A percentile compares a stretch with the other conserved stretches of the same genome.
Conservation (phyloP, 2,329 filamentous ascomycete species). For the Sodiomyces alkalinus region DNA sequence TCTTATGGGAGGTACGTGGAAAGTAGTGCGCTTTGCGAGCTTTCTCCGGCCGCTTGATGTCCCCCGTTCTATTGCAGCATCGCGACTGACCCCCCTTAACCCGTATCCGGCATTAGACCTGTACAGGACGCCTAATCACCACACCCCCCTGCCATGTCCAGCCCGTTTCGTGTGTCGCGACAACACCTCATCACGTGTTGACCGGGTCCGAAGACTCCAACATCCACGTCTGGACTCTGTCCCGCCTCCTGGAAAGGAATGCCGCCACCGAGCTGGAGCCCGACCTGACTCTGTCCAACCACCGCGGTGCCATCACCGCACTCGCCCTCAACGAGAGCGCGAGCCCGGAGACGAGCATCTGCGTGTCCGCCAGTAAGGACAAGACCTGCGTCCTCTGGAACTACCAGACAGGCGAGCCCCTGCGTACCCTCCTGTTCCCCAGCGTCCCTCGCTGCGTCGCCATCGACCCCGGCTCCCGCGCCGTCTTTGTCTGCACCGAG, state of each 20-base stretch:
- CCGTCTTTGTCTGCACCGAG: slow-evolving; percentile 66
- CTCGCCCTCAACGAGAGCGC: slow-evolving; percentile 48
- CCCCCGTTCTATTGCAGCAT: slow-evolving; percentile 4
- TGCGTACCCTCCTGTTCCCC: slow-evolving; percentile 72
- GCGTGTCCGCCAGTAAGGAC: slow-evolving; percentile 70
- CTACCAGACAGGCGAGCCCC: slow-evolving; percentile 58
- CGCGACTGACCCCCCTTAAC: no score
- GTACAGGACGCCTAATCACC: slow-evolving; percentile 60
- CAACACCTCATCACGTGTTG: slow-evolving; percentile 57
- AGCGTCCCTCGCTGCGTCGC: slow-evolving; percentile 55
- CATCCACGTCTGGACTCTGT: slow-evolving; percentile 80
- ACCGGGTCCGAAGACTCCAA: slow-evolving; percentile 77
- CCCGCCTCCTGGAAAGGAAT: slow-evolving; percentile 50
- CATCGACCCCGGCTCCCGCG: slow-evolving; percentile 72
- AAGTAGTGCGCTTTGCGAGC: no score
- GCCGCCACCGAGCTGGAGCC: slow-evolving; percentile 48
- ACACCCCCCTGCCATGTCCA: slow-evolving; percentile 70
- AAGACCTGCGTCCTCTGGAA: slow-evolving; percentile 90
- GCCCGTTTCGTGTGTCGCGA: slow-evolving; percentile 59
- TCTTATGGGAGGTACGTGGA: slow-evolving; percentile 73
- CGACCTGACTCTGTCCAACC: slow-evolving; percentile 60
- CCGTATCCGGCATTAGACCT: slow-evolving; percentile 31
- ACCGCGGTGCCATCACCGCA: slow-evolving; percentile 58
- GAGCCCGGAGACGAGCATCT: slow-evolving; percentile 59
- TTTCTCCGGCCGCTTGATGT: slow-evolving; percentile 8